A percentile compares a stretch with the other conserved stretches of the same genome.
Conservation (phyloP, 208 protist species). For the Crithidia acanthocephali region DNA sequence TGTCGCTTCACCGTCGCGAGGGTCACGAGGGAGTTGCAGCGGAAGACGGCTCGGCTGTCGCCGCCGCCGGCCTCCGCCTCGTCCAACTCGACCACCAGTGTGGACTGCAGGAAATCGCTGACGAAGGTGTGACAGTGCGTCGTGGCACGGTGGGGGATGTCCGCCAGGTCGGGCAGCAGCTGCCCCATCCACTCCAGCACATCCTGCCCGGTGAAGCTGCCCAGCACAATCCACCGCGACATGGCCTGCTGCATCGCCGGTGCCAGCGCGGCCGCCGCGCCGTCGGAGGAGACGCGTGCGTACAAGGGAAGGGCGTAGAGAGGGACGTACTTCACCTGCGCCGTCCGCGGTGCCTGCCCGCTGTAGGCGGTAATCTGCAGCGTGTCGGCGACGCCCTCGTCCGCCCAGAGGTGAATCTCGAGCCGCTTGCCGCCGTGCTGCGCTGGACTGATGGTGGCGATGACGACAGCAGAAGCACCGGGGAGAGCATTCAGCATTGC, state of each 20-base stretch:
- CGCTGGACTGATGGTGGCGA: conserved; percentile 32
- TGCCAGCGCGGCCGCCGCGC: conserved; percentile 25
- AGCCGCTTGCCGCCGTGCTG: conserved; percentile 41
- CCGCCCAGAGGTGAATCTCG: conserved; percentile 60
- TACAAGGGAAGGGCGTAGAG: conserved; percentile 74
- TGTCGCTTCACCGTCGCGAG: conserved; percentile 47
- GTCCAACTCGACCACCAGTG: conserved; percentile 48
- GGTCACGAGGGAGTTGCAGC: conserved; percentile 57
- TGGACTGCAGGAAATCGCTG: conserved; percentile 53
- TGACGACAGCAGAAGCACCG: background rate
- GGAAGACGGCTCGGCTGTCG: conserved; percentile 40
- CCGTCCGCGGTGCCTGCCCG: conserved; percentile 62
- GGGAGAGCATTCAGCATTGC: too few relatives aligned
- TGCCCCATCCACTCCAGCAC: conserved; percentile 67
- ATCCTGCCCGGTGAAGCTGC: conserved; percentile 49
- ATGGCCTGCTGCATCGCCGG: conserved; percentile 34
- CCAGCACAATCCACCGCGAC: conserved; percentile 57
- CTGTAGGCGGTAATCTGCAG: conserved; percentile 55
- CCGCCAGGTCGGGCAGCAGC: conserved; percentile 61
- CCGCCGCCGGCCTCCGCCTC: conserved; percentile 25
- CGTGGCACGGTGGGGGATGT: conserved; percentile 43
- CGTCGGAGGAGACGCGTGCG: conserved; percentile 51
- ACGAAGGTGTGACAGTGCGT: conserved; percentile 46
- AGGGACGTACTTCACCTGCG: conserved; percentile 63
- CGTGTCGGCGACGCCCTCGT: conserved; percentile 53